Evolutionary conservation across 179 eudicot species (phyloP).

Genomic region (Patellifolia procumbens): DNA sequence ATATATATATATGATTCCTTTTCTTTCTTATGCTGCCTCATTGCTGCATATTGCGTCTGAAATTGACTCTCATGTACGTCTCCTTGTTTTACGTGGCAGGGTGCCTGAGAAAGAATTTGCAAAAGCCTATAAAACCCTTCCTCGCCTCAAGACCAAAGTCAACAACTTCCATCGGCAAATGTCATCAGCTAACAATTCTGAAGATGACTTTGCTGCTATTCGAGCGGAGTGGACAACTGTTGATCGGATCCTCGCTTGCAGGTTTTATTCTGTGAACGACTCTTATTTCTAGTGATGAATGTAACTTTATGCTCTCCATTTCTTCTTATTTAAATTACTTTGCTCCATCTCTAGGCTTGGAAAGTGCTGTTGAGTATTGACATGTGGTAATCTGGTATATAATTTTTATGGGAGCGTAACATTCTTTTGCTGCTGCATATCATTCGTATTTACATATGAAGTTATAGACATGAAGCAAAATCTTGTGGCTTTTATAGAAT

Average conservation of each 20-base stretch:
- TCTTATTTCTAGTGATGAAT: conserved; percentile 5
- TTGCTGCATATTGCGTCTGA: background rate
- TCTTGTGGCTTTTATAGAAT: background rate
- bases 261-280: conserved; percentile 43
- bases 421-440: background rate
- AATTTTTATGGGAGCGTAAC: background rate
- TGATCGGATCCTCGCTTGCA: conserved; percentile 93
- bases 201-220: conserved; percentile 79
- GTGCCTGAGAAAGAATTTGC: conserved; percentile 84
- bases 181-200: conserved; percentile 55
- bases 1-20: background rate
- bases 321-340: background rate
- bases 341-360: conserved; percentile 6
- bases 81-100: conserved; percentile 42
- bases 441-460: background rate
- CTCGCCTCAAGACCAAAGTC: conserved; percentile 86
- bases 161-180: conserved; percentile 80
- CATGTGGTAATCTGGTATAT: conserved; percentile 9
- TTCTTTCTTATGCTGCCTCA: background rate
- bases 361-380: background rate
- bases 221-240: conserved; percentile 98
- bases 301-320: conserved; percentile 11
- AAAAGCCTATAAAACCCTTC: conserved; percentile 83
- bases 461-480: background rate
- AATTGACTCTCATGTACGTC: conserved; percentile 19